These are phyloP conservation scores for Candida sp. DNA, from an alignment of 1,139 yeast species.

Conservation along the genomic window DNA sequence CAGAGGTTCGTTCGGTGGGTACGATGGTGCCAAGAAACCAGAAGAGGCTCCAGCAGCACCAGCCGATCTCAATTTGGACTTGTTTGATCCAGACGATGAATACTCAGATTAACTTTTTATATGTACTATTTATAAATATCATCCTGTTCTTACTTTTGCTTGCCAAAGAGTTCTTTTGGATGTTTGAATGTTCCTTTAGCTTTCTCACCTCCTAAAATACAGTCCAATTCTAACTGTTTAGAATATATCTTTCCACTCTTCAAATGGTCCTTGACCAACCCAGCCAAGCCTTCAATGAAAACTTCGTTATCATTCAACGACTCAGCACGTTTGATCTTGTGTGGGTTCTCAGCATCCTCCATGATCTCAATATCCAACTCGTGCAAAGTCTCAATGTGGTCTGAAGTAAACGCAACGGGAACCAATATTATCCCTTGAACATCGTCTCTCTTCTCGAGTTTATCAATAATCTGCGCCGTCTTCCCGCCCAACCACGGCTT, in stretches of 20 bases:
- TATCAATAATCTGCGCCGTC: slow-evolving; percentile 76
- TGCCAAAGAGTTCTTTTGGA: slow-evolving; percentile 66
- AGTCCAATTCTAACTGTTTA: slow-evolving; percentile 73
- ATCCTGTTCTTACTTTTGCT: slow-evolving; percentile 11
- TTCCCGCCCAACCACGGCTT: slow-evolving; percentile 98
- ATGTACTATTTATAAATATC: slow-evolving; percentile 3
- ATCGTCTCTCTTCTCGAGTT: slow-evolving; percentile 65
- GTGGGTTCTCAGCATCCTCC: slow-evolving; percentile 71
- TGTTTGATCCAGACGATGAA: slow-evolving; percentile 70
- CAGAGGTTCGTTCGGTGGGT: slow-evolving; percentile 7
- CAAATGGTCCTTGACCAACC: slow-evolving; percentile 77
- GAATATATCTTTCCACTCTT: slow-evolving; percentile 57
- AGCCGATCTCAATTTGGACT: slow-evolving; percentile 50
- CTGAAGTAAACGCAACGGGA: slow-evolving; percentile 96
- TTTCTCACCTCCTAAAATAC: slow-evolving; percentile 56
- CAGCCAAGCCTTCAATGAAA: slow-evolving; percentile 87
- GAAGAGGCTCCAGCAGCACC: slow-evolving; percentile 17
- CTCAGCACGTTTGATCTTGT: slow-evolving; percentile 86
- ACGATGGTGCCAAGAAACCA: slow-evolving; percentile 7
- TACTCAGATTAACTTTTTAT: slow-evolving; percentile 31
- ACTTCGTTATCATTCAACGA: slow-evolving; percentile 84
- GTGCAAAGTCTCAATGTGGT: slow-evolving; percentile 93
- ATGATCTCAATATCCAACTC: slow-evolving; percentile 88
- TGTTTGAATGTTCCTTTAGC: slow-evolving; percentile 61
- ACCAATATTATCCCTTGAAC: slow-evolving; percentile 79